A percentile compares a stretch with the other conserved stretches of the same genome.
Evolutionary conservation across 2,329 filamentous ascomycete genomes (phyloP).

Genomic region (Verticillium albo-atrum): DNA sequence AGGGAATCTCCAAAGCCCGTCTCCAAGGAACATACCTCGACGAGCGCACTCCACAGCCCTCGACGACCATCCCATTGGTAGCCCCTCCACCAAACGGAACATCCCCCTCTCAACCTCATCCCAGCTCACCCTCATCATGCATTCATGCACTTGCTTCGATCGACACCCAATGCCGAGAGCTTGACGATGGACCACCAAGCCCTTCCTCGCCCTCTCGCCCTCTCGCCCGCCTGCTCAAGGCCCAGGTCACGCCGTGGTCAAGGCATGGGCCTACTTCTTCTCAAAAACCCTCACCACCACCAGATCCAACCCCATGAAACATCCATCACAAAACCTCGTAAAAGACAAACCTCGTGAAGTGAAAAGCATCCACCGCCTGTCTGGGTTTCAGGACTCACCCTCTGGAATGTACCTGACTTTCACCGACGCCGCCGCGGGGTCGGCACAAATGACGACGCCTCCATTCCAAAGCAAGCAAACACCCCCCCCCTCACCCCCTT

Average conservation of each 20-base stretch:
- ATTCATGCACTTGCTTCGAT: neutral
- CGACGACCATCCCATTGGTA: neutral
- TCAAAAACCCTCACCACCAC: neutral
- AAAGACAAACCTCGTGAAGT: neutral
- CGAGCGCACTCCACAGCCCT: neutral
- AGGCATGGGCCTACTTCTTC: neutral
- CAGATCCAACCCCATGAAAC: neutral
- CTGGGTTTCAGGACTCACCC: neutral
- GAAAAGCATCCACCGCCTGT: neutral
- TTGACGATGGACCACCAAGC: too few species aligned
- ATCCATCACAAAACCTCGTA: neutral
- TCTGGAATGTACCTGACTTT: neutral
- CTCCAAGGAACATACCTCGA: neutral
- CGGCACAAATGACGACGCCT: neutral
- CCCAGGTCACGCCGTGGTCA: neutral
- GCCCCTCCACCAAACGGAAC: constrained; percentile 11
- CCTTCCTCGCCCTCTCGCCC: too few species aligned
- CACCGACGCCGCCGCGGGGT: neutral
- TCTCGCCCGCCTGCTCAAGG: too few species aligned
- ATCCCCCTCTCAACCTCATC: neutral
- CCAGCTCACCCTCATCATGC: neutral
- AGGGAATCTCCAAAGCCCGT: neutral
- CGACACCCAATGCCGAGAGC: neutral
- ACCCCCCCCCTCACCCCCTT: neutral
- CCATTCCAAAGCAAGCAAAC: neutral